Conservation (phyloP, 371 early-diverging fungal species). For the Aphelidium insulamus region DNA sequence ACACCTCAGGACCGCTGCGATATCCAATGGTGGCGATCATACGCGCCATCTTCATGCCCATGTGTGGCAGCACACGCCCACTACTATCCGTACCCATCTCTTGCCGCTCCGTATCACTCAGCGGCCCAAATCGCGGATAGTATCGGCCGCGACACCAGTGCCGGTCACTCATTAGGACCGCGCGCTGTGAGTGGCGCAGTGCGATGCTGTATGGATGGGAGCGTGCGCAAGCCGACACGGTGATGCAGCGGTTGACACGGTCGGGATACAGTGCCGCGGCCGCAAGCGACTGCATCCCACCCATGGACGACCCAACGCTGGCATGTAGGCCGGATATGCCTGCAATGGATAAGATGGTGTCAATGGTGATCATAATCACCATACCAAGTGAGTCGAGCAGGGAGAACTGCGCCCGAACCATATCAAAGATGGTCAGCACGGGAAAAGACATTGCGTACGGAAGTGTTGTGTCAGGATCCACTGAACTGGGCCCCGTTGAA, state of each 20-base stretch:
- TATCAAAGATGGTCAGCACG: slow-evolving; percentile 75
- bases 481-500: slow-evolving; percentile 58
- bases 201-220: slow-evolving; percentile 93
- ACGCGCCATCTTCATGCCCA: slow-evolving; percentile 89
- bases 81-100: too few relatives aligned
- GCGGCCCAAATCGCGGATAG: too few relatives aligned
- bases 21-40: slow-evolving; percentile 55
- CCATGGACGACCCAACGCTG: slow-evolving; percentile 82
- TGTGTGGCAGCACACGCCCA: slow-evolving; percentile 54
- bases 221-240: slow-evolving; percentile 74
- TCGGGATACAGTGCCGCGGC: slow-evolving; percentile 63
- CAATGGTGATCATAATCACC: too few relatives aligned
- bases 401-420: slow-evolving; percentile 76
- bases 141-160: too few relatives aligned
- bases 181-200: slow-evolving; percentile 67
- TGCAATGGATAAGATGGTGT: too few relatives aligned
- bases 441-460: slow-evolving; percentile 81
- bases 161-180: too few relatives aligned
- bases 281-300: slow-evolving; percentile 82
- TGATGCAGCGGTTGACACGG: slow-evolving; percentile 49
- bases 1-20: neutral
- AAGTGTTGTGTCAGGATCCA: slow-evolving; percentile 40
- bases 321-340: slow-evolving; percentile 65
- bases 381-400: slow-evolving; percentile 53
- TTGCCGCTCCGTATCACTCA: too few relatives aligned